Percentiles rank a stretch among this genome's conserved stretches.
Conservation (phyloP, 106 monocot species). For the Dendrobium chrysotoxum region DNA sequence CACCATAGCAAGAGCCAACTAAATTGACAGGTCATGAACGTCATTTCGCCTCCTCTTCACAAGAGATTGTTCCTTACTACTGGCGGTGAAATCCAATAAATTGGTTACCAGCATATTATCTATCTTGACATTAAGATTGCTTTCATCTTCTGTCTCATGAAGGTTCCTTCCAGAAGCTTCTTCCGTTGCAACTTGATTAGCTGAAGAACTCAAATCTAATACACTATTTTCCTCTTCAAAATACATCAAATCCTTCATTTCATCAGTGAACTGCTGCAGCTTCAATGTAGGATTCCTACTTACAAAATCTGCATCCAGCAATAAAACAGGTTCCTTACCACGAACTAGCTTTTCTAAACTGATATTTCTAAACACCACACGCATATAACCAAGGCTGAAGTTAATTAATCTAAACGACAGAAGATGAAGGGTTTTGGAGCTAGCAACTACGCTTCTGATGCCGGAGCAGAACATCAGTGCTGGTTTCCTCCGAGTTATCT, state of each 20-base stretch:
- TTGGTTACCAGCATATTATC: slow-evolving; percentile 44
- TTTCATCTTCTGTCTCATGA: neutral
- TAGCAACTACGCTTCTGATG: slow-evolving; percentile 64
- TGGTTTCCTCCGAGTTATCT: slow-evolving; percentile 26
- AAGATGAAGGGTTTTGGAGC: slow-evolving; percentile 5
- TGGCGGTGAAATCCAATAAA: slow-evolving; percentile 24
- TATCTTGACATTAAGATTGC: slow-evolving; percentile 15
- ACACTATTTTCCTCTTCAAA: slow-evolving; percentile 16
- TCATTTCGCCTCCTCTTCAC: neutral
- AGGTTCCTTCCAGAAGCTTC: neutral
- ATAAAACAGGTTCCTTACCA: slow-evolving; percentile 15
- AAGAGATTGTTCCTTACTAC: neutral
- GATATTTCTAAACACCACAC: slow-evolving; percentile 17
- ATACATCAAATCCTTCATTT: slow-evolving; percentile 33
- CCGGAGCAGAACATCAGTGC: slow-evolving; percentile 42
- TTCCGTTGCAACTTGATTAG: neutral
- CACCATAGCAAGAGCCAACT: too few relatives aligned
- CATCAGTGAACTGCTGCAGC: slow-evolving; percentile 1
- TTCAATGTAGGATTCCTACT: neutral
- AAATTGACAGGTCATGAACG: neutral
- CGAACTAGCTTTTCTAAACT: slow-evolving; percentile 14
- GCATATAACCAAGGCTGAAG: slow-evolving; percentile 20
- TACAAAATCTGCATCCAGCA: slow-evolving; percentile 19
- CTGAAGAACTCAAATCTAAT: neutral
- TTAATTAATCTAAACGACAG: slow-evolving; percentile 21